A percentile compares a stretch with the other conserved stretches of the same genome.
phyloP scores from a whole-genome alignment of 1,284 basidiomycete species.

The Puccinia brachypodii region DNA sequence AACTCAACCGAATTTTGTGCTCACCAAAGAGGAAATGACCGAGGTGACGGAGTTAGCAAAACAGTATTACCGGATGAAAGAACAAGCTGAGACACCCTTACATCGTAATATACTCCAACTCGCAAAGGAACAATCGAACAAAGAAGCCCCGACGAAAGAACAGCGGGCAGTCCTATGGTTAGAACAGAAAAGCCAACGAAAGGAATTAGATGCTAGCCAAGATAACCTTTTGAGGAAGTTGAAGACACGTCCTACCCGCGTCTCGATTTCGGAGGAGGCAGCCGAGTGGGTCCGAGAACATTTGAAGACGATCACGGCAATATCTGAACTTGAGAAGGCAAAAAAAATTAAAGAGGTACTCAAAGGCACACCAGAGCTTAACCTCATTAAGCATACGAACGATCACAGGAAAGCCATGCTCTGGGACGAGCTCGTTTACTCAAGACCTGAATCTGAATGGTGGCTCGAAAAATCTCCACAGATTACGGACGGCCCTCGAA shows the following conservation, averaged over 20 bases:
- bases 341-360: not conserved
- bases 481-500: not conserved
- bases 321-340: not conserved
- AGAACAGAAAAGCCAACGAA: not conserved
- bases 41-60: not conserved
- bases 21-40: not conserved
- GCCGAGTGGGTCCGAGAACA: not conserved
- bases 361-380: not conserved
- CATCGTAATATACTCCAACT: not conserved
- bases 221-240: not conserved
- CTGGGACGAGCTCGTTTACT: not conserved
- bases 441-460: not conserved
- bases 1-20: not conserved
- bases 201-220: not conserved
- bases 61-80: constrained; percentile 8
- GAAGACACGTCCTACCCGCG: not conserved
- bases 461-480: not conserved
- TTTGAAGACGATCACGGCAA: not conserved
- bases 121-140: not conserved
- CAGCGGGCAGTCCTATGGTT: not conserved
- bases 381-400: not conserved
- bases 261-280: not conserved
- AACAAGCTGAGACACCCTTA: not conserved
- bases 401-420: not conserved
- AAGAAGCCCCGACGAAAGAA: not conserved